Base-by-base conservation (phyloP, 768 basidiomycete species). In the Tremella yokohamensis region DNA sequence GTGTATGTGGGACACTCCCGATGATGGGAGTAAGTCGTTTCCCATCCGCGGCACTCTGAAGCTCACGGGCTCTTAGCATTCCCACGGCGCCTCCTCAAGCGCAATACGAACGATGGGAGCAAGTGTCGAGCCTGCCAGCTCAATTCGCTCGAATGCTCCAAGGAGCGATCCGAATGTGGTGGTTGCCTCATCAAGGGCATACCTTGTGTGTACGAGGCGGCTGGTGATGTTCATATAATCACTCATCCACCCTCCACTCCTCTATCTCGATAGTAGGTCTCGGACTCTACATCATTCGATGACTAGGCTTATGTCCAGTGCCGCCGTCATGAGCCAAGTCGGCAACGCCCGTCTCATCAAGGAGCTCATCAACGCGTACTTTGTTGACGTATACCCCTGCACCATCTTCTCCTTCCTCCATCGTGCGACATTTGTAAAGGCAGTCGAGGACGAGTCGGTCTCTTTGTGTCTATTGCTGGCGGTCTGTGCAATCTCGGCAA, bases 401-500 rank as follows among this genome's bases (percentile, higher is more conserved):
- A 50, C 49, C 20, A 50, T 50, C 20, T 50, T 50, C 49, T 34
- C 49, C 3, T 50, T 50, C 49, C 49, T 50, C 6, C 49, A 50
- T 50, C 49, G 20, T 29, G 22, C 19, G n/a, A 22, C 49, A 22
- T 50, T 50, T 4, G n/a, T 34, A 1, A 20, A 29, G n/a, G 19
- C 49, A 6, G 49, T 50, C 20, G 49, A 50, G 26, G 26, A 50
- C 13, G 20, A 50, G 13, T 22, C 49, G n/a, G 49, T 29, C 19
- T 29, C 49, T 1, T 11, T 29, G 11, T 50, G 20, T 18, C 26
- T 50, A n/a, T 20, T 50, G 2, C 49, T 50, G n/a, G 49, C 49
- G 7, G 49, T 50, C 26, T 50, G 49, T n/a, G 49, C 49, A 20
- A 50, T 50, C 7, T 50, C 49, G 16, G 49, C 49, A 12, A 50